phyloP scores from a whole-genome alignment of 495 filamentous ascomycete genomes.

The Antarctomyces pellizariae region DNA sequence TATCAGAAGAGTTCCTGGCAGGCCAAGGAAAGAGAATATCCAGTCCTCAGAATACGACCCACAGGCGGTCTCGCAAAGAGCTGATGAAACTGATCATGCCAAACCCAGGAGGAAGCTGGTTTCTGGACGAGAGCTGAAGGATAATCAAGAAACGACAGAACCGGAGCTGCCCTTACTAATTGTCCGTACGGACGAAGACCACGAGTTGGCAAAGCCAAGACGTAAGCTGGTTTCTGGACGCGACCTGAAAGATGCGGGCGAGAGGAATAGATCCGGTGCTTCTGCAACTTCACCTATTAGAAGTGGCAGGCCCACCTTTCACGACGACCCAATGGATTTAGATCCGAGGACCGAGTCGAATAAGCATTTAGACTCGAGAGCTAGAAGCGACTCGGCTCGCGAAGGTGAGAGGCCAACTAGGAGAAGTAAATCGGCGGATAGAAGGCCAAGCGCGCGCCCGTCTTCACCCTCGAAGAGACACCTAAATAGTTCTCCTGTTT shows the following conservation, averaged over 20 bases:
- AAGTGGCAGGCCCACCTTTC: neutral
- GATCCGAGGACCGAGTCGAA: constrained; percentile 16
- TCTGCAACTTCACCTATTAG: too few species aligned
- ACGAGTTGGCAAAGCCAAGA: constrained; percentile 28
- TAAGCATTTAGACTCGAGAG: too few species aligned
- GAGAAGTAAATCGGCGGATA: too few species aligned
- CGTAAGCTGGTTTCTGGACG: constrained; percentile 35
- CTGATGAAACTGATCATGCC: constrained; percentile 26
- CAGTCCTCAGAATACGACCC: constrained; percentile 24
- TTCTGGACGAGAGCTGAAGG: constrained; percentile 32
- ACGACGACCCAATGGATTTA: constrained; percentile 5
- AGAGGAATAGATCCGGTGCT: too few species aligned
- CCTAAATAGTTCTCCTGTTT: too few species aligned
- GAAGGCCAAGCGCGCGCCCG: too few species aligned
- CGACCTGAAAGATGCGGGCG: constrained; percentile 24
- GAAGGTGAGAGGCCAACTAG: too few species aligned
- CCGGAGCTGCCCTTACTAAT: too few species aligned
- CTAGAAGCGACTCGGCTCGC: too few species aligned
- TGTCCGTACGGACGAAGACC: constrained; percentile 29
- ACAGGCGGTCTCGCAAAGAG: constrained; percentile 23
- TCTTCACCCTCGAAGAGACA: too few species aligned
- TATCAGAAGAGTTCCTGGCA: constrained; percentile 22
- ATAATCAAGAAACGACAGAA: constrained; percentile 27
- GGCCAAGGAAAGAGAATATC: constrained; percentile 25
- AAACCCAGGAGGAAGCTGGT: constrained; percentile 37